Base-by-base conservation (phyloP, 2,329 filamentous ascomycete species). In the Scedosporium aurantiacum region DNA sequence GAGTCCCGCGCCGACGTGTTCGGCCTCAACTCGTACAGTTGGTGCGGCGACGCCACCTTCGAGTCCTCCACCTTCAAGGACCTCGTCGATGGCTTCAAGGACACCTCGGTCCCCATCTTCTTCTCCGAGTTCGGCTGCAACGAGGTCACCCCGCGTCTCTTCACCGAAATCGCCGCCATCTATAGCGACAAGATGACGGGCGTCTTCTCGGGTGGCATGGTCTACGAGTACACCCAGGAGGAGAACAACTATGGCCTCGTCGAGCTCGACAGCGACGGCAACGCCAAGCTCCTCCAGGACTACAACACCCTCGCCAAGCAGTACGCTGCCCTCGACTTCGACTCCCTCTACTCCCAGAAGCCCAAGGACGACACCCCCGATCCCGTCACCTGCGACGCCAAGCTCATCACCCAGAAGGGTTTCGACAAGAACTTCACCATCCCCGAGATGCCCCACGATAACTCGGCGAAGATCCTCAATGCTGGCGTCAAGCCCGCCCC, bases 81-180 rank as follows among this genome's bases (percentile, higher is more conserved):
- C 18, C 77, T 91, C 41, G 84, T 88, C 57, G 71, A 76, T 2
- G 82, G 85, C 71, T 91, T 93, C 77, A 74, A 78, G 67, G 79
- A 79, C 65, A 82, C 81, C 45, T 82, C 85, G 16, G 81, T 91
- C 43, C 89, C 89, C 37, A 79, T 92, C 67, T 93, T 93, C 80
- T 92, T 90, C 78, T 90, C 87, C 65, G 90, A 94, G 70, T 88
- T 81, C 67, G 90, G 90, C 63, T 93, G 90, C 82, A 93, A 91
- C 76, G 77, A 79, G 43, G 83, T 85, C 14, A 71, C 76, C n/a
- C 86, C 88, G 14, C 87, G 90, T 66, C 74, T 85, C 67, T 94
- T 91, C 76, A 87, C 88, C 66, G 90, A 94, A 74, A 86, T 91
- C 12, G 79, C 77, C 61, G 78, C 85, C 64, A 84, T 94, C 66